Conservation (phyloP, 75 land plant species). For the Pinus taeda region DNA sequence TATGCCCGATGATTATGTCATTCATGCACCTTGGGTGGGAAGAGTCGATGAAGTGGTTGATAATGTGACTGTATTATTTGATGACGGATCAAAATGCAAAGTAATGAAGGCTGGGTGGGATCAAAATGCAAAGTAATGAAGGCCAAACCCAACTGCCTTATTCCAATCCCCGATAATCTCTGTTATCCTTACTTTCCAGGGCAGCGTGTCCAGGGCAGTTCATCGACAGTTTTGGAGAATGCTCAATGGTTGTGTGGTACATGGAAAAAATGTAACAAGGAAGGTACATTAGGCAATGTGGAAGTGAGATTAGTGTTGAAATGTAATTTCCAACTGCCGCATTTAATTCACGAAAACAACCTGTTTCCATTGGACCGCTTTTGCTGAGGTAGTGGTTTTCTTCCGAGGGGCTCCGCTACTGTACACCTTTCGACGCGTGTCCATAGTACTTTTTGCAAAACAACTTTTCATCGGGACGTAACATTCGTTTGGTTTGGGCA, state of each 20-base stretch:
- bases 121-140: slow-evolving; percentile 63
- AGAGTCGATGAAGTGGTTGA: slow-evolving; percentile 84
- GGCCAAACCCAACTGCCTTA: slow-evolving; percentile 66
- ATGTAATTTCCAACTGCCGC: too few relatives aligned
- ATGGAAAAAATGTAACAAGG: slow-evolving; percentile 81
- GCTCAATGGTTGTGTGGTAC: slow-evolving; percentile 74
- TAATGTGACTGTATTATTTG: slow-evolving; percentile 86
- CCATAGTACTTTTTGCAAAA: too few relatives aligned
- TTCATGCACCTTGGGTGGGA: slow-evolving; percentile 82
- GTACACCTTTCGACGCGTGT: too few relatives aligned
- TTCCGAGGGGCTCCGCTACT: fast-evolving
- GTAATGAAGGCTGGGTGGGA: too few relatives aligned
- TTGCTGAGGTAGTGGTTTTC: too few relatives aligned
- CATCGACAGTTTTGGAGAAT: slow-evolving; percentile 70
- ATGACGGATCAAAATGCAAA: slow-evolving; percentile 87
- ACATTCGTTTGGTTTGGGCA: too few relatives aligned
- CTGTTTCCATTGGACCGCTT: too few relatives aligned
- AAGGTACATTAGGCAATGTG: slow-evolving; percentile 76
- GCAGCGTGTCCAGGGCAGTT: slow-evolving; percentile 49
- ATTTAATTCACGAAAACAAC: too few relatives aligned
- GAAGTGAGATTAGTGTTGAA: slow-evolving; percentile 63
- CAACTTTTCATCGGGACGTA: too few relatives aligned
- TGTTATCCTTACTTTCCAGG: slow-evolving; percentile 55
- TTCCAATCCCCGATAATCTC: slow-evolving; percentile 39
- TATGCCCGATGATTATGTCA: slow-evolving; percentile 74